Conservation (phyloP, 225 moss, liverwort and hornwort species). For the Polytrichum formosum region DNA sequence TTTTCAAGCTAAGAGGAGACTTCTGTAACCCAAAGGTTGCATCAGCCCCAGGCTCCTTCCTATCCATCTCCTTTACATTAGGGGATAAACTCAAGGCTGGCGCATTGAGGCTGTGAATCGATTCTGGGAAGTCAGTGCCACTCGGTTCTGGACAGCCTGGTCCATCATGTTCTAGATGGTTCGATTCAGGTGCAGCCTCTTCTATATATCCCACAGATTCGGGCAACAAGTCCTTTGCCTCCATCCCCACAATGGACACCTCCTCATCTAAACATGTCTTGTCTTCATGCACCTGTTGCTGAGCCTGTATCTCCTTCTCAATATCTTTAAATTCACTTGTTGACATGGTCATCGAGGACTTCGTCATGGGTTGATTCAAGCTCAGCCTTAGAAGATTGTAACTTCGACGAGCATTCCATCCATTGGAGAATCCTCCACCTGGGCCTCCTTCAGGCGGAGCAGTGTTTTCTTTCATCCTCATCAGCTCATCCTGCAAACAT, state of each 20-base stretch:
- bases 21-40: constrained; percentile 17
- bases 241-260: constrained; percentile 34
- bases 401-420: constrained; percentile 50
- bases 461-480: constrained; percentile 71
- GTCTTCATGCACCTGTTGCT: constrained; percentile 19
- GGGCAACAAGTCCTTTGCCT: constrained; percentile 33
- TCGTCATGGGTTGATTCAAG: constrained; percentile 46
- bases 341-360: constrained; percentile 4
- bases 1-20: constrained; percentile 13
- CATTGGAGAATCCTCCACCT: constrained; percentile 31
- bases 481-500: constrained; percentile 65
- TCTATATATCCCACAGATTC: constrained; percentile 3
- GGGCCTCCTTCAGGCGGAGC: constrained; percentile 29
- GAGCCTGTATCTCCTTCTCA: constrained; percentile 15
- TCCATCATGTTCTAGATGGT: constrained; percentile 9
- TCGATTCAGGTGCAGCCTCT: background rate
- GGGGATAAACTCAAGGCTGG: constrained; percentile 69
- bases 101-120: constrained; percentile 46
- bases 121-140: constrained; percentile 6
- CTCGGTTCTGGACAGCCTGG: background rate
- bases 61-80: constrained; percentile 41
- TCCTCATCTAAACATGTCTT: constrained; percentile 21
- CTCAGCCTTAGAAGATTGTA: constrained; percentile 47
- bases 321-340: constrained; percentile 33
- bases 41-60: constrained; percentile 18